phyloP scores from a whole-genome alignment of 169 alveolate genomes.

The Amoebophrya sp. region DNA sequence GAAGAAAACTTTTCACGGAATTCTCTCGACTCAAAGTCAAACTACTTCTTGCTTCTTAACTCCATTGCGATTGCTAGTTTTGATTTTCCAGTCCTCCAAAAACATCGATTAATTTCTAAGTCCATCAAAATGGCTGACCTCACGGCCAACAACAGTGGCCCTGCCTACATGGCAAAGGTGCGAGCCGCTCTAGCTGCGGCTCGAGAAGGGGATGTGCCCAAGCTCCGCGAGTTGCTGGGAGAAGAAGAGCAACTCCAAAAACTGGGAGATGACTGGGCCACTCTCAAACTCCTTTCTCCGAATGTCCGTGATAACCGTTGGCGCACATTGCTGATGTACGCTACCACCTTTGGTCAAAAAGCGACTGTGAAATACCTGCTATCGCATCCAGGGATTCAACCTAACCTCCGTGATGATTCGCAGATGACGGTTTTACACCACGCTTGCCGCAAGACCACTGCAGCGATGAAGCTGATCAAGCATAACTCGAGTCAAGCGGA shows the following conservation, averaged over 20 bases:
- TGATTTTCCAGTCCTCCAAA: too few relatives aligned
- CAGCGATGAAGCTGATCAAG: neutral
- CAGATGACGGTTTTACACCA: neutral
- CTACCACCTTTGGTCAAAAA: neutral
- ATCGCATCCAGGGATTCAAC: neutral
- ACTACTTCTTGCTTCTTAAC: too few relatives aligned
- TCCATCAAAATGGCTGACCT: too few relatives aligned
- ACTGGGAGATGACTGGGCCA: neutral
- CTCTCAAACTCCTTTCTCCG: neutral
- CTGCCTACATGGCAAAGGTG: neutral
- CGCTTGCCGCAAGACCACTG: neutral
- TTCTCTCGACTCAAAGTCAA: too few relatives aligned
- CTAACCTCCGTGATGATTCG: neutral
- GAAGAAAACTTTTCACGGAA: too few relatives aligned
- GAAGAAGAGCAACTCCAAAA: neutral
- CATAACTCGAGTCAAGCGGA: neutral
- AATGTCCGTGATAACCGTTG: neutral
- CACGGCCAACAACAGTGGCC: too few relatives aligned
- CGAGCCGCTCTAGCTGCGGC: neutral
- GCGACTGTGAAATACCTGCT: neutral
- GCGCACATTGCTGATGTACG: neutral
- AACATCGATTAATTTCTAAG: too few relatives aligned
- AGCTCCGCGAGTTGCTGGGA: neutral
- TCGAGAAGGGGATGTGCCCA: neutral
- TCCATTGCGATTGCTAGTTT: too few relatives aligned